Percentiles rank a stretch among this genome's conserved stretches.
Evolutionary conservation across 257 asterid species (phyloP).

Genomic region (Solanum boliviense): DNA sequence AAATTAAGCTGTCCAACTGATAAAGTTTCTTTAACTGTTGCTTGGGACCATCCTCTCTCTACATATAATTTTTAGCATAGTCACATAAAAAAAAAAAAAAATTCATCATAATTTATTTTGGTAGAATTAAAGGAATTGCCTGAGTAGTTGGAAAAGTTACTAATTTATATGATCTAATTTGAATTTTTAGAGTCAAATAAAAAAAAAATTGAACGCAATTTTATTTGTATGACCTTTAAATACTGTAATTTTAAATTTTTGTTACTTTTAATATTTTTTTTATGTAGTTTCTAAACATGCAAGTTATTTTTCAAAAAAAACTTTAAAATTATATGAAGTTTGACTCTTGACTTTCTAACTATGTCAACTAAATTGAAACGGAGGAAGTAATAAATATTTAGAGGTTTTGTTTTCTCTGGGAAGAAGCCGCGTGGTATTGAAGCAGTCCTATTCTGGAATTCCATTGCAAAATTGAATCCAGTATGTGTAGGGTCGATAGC

Average conservation of each 20-base stretch:
- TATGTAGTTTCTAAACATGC: not conserved
- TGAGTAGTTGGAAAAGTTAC: not conserved
- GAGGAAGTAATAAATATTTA: not conserved
- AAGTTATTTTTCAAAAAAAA: too few relatives aligned
- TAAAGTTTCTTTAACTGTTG: slow-evolving; percentile 15
- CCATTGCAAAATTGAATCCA: not conserved
- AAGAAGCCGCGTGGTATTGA: not conserved
- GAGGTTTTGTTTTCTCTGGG: not conserved
- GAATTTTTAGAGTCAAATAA: not conserved
- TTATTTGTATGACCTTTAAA: not conserved
- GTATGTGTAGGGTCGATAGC: not conserved
- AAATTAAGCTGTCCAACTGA: slow-evolving; percentile 27
- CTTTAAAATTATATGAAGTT: not conserved
- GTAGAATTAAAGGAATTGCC: not conserved
- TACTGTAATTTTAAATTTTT: not conserved
- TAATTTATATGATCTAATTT: not conserved
- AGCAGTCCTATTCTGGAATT: not conserved
- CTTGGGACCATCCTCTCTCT: slow-evolving; percentile 28
- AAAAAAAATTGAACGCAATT: not conserved
- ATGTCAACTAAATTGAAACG: not conserved
- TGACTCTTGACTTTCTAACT: not conserved
- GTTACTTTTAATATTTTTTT: not conserved
- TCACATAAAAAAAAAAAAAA: too few relatives aligned
- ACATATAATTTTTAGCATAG: not conserved
- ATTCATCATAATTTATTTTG: not conserved